Evolutionary conservation across 768 basidiomycete genomes (phyloP).

Genomic region (Trichaptum fuscoviolaceum): DNA sequence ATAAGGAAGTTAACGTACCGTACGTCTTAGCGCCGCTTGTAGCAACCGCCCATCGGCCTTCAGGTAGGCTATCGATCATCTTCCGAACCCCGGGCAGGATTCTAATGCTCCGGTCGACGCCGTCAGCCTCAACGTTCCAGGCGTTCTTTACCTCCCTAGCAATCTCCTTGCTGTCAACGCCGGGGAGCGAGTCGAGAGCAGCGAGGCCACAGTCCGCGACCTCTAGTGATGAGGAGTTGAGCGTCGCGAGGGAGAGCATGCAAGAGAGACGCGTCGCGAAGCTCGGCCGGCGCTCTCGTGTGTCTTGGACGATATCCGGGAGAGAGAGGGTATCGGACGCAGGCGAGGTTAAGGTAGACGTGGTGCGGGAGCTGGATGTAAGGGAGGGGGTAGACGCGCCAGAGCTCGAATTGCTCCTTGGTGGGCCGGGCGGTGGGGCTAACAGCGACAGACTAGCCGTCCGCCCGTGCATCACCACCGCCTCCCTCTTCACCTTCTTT

Average conservation of each 20-base stretch:
- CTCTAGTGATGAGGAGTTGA: slow-evolving; percentile 14
- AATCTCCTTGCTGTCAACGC: slow-evolving; percentile 32
- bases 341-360: slow-evolving; percentile 33
- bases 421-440: slow-evolving; percentile 15
- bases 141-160: slow-evolving; percentile 30
- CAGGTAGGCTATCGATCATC: slow-evolving; percentile 62
- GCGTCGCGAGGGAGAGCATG: slow-evolving; percentile 32
- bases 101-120: slow-evolving; percentile 56
- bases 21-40: slow-evolving; percentile 73
- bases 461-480: slow-evolving; percentile 31
- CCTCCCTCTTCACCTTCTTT: slow-evolving; percentile 18
- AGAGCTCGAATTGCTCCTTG: slow-evolving; percentile 22
- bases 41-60: slow-evolving; percentile 64
- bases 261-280: slow-evolving; percentile 38
- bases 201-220: background rate
- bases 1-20: slow-evolving; percentile 31
- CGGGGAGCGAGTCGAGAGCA: slow-evolving; percentile 21
- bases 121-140: slow-evolving; percentile 52
- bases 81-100: slow-evolving; percentile 66
- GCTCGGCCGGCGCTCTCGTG: slow-evolving; percentile 35
- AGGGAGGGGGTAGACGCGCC: slow-evolving; percentile 37
- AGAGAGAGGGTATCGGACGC: slow-evolving; percentile 32
- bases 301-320: background rate
- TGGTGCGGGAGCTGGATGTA: slow-evolving; percentile 32
- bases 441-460: slow-evolving; percentile 18